Evolutionary conservation across 768 basidiomycete species (phyloP).

Genomic region (Naganishia randhawae): DNA sequence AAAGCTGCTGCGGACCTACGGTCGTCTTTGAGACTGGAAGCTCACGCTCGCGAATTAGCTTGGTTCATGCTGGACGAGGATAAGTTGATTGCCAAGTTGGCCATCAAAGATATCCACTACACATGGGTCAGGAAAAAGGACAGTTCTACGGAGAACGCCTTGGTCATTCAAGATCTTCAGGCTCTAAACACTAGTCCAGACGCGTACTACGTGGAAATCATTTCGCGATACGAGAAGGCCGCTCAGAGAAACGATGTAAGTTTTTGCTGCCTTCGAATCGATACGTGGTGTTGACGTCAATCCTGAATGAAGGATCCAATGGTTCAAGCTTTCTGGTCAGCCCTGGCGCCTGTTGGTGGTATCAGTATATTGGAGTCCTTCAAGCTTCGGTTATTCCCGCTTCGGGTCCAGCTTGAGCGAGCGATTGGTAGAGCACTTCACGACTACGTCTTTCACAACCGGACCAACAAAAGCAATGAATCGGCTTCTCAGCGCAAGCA

Average conservation of each 20-base stretch:
- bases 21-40: conserved; percentile 73
- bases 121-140: conserved; percentile 82
- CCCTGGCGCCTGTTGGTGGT: conserved; percentile 85
- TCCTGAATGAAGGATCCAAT: conserved; percentile 54
- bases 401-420: conserved; percentile 81
- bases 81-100: conserved; percentile 76
- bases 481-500: conserved; percentile 15
- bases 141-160: conserved; percentile 73
- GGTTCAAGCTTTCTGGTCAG: conserved; percentile 70
- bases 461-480: conserved; percentile 44
- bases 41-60: conserved; percentile 77
- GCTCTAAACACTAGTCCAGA: conserved; percentile 80
- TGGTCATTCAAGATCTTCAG: conserved; percentile 70
- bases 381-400: conserved; percentile 74
- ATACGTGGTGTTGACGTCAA: background rate
- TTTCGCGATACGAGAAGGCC: conserved; percentile 71
- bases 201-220: conserved; percentile 81
- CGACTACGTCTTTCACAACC: conserved; percentile 73
- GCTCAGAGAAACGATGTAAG: conserved; percentile 56
- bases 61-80: conserved; percentile 81
- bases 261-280: background rate
- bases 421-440: conserved; percentile 73
- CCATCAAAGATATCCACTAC: conserved; percentile 72
- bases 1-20: conserved; percentile 62
- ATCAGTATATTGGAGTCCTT: conserved; percentile 84